Evolutionary conservation across 2,329 filamentous ascomycete species (phyloP), one percentile per base, ranked within the genome.

Genomic region (Aspergillus brasiliensis): DNA sequence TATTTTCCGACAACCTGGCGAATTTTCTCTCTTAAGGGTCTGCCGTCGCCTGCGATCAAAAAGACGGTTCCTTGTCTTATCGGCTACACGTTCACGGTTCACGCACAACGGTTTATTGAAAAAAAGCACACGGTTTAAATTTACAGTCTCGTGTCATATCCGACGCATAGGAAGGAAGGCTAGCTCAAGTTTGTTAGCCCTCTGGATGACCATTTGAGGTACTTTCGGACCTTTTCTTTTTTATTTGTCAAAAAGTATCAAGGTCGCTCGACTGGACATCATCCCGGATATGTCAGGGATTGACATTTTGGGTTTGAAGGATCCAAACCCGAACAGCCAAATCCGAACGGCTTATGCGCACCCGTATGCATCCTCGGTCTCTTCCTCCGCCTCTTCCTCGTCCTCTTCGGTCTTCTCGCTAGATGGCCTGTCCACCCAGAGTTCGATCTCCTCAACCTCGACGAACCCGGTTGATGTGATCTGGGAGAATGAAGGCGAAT

Each of bases 321-420:
- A 69, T 66, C 72, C 73, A 69, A 76, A 77, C 73, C 72, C 73
- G 64, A 66, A 71, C 61, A 63, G 68, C 63, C 69, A 71, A 65
- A 69, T 72, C 57, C 70, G 71, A 76, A 75, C 70, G 63, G 69
- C 71, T 57, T 70, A 73, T 67, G 71, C 73, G 71, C 78, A 82
- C 71, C 84, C 87, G 65, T 93, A 91, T 77, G 86, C 85, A 73
- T 85, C 87, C 61, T 88, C 89, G 44, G 80, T 92, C 81, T 86
- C 88, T 71, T 89, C 89, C 58, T 91, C 90, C 67, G 86, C 89
- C 60, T 92, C 91, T 28, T 89, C 89, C 58, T 92, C 90, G 19
- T 85, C 88, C 59, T 86, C 87, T 58, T 95, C 91, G 34, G 83
- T 92, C 69, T 95, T 91, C 83, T 95, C 91, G 66, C 83, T 89